Base-by-base conservation (phyloP, 2,329 filamentous ascomycete species). In the Colletotrichum filicis region DNA sequence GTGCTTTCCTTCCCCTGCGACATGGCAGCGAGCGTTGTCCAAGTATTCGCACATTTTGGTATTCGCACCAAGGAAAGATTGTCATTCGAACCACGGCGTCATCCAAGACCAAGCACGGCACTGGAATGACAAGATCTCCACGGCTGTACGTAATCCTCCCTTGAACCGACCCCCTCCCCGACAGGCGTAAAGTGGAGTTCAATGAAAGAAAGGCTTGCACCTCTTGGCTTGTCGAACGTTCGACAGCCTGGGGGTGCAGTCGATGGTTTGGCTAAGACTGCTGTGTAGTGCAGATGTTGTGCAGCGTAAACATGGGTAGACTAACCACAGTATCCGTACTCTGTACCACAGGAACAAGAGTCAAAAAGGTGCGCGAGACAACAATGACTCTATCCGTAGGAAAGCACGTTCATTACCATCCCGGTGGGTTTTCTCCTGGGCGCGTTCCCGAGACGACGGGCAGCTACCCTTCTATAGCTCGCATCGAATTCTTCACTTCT, bases 231-330 rank as follows among this genome's bases (percentile, higher is more conserved):
- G 42, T 28, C 24, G 22, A 35, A 35, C 16, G 30, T 28, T 28
- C 28, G 28, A 32, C 26, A 42, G 37, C 37, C 37, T 42, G 26
- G 12, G 60, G 28, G 26, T n/a, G 56, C 28, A 26, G 22, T 58
- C 37, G 37, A 28, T 68, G 37, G 26, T 35, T 28, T 24, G 35
- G 62, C 66, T 65, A 70, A 61, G 26, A 70, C 55, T 61, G 66
- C 66, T 65, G 66, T 73, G 70, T 37, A 70, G 66, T 70, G 70
- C 49, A 70, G 60, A 49, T 58, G 70, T 52, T 53, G 59, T 55
- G 53, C 62, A 37, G 28, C 32, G 26, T 52, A 56, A 19, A 5
- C 14, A 5, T 57, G 30, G 5, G 58, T 72, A 30, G 37, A 16
- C 37, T 42, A 35, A 42, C 37, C 14, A 42, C 37, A 42, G 37